phyloP scores from a whole-genome alignment of 495 filamentous ascomycete genomes.

The Aspergillus mulundensis region DNA sequence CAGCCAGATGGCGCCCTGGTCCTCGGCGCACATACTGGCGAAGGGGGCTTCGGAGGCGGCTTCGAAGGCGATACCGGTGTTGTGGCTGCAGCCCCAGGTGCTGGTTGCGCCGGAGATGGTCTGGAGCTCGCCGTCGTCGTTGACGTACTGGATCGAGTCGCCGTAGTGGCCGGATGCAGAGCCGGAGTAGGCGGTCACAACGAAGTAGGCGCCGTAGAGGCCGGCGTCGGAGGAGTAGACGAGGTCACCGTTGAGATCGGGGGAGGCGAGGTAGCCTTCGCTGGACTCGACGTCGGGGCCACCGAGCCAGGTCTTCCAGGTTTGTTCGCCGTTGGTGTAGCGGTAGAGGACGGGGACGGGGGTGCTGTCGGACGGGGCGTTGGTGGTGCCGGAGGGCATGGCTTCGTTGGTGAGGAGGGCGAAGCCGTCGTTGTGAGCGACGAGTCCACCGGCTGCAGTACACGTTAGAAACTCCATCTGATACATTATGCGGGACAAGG shows the following conservation, averaged over 20 bases:
- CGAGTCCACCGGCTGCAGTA: slow-evolving; percentile 44
- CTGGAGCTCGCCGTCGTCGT: slow-evolving; percentile 36
- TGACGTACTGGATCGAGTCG: slow-evolving; percentile 51
- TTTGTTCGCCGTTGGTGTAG: slow-evolving; percentile 42
- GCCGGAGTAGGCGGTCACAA: slow-evolving; percentile 50
- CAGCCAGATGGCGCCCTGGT: slow-evolving; percentile 56
- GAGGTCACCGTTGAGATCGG: slow-evolving; percentile 53
- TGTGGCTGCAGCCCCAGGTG: slow-evolving; percentile 55
- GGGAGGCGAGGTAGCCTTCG: slow-evolving; percentile 40
- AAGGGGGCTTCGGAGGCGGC: slow-evolving; percentile 46
- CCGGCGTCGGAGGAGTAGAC: slow-evolving; percentile 49
- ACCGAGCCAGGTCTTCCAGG: slow-evolving; percentile 49
- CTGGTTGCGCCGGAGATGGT: slow-evolving; percentile 43
- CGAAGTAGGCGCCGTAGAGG: slow-evolving; percentile 52
- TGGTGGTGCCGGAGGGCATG: slow-evolving; percentile 40
- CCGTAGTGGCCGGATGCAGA: slow-evolving; percentile 49
- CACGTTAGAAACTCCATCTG: not conserved
- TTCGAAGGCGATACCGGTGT: slow-evolving; percentile 56
- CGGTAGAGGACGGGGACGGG: slow-evolving; percentile 47
- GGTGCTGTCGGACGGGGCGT: slow-evolving; percentile 40
- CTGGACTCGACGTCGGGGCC: slow-evolving; percentile 44
- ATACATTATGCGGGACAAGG: not conserved
- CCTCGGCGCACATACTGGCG: slow-evolving; percentile 51
- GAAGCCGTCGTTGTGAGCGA: slow-evolving; percentile 55
- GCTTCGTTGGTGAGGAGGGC: slow-evolving; percentile 49